phyloP scores from a whole-genome alignment of 1,284 basidiomycete genomes.

The Paramarasmius palmivorus region DNA sequence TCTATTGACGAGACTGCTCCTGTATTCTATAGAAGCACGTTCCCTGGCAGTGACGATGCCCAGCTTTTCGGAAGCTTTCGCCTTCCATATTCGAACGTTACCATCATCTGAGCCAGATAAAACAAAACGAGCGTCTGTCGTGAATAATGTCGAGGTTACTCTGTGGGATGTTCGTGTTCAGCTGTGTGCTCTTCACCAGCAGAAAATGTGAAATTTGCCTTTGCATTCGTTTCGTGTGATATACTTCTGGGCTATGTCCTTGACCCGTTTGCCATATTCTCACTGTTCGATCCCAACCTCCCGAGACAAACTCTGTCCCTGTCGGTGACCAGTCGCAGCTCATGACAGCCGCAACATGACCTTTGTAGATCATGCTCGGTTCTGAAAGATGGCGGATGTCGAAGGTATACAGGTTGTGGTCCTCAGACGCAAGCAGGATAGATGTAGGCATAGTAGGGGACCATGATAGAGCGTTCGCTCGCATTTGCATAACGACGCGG shows the following conservation, averaged over 20 bases:
- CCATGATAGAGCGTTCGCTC: slow-evolving; percentile 89
- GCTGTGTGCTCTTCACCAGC: background rate
- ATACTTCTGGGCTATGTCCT: slow-evolving; percentile 86
- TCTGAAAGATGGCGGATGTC: slow-evolving; percentile 86
- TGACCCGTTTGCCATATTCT: slow-evolving; percentile 91
- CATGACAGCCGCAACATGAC: slow-evolving; percentile 95
- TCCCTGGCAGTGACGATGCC: slow-evolving; percentile 93
- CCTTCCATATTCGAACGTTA: slow-evolving; percentile 97
- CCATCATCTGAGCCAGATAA: slow-evolving; percentile 96
- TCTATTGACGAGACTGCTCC: slow-evolving; percentile 84
- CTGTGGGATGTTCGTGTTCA: slow-evolving; percentile 40
- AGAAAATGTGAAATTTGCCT: slow-evolving; percentile 47
- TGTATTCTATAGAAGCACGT: slow-evolving; percentile 90
- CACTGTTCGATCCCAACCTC: slow-evolving; percentile 94
- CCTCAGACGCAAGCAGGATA: slow-evolving; percentile 92
- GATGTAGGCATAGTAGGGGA: slow-evolving; percentile 94
- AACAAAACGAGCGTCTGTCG: slow-evolving; percentile 91
- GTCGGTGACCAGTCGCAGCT: slow-evolving; percentile 94
- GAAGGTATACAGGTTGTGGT: slow-evolving; percentile 98
- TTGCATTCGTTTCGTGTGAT: slow-evolving; percentile 99
- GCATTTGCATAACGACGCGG: slow-evolving; percentile 90
- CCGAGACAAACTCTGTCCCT: slow-evolving; percentile 94
- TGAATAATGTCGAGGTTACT: slow-evolving; percentile 77
- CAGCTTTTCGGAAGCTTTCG: slow-evolving; percentile 89
- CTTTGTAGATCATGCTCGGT: slow-evolving; percentile 96